These are phyloP conservation scores for Fusarium sp. DNA, from an alignment of 2,329 filamentous ascomycete genomes.

Conservation along the genomic window DNA sequence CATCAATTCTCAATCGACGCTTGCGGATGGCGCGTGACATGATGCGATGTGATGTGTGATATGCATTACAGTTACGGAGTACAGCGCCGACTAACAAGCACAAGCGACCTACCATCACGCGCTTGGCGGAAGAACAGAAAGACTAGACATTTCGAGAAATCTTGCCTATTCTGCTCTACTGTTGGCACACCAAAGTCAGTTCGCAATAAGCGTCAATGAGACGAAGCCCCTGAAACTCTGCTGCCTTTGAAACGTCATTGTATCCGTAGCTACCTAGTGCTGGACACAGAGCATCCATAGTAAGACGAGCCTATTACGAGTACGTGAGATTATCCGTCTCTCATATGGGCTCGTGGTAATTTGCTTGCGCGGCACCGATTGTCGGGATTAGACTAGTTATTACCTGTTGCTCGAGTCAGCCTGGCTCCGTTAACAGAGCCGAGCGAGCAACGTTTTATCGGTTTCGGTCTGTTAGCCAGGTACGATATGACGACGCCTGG, in stretches of 20 bases:
- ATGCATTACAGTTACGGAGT: slow-evolving; percentile 8
- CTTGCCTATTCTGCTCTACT: background rate
- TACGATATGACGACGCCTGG: slow-evolving; percentile 24
- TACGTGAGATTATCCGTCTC: background rate
- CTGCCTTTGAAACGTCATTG: slow-evolving; percentile 15
- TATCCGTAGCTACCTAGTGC: background rate
- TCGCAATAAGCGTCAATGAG: background rate
- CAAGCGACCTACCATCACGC: slow-evolving; percentile 3
- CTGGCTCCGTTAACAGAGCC: background rate
- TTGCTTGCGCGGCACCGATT: slow-evolving; percentile 11
- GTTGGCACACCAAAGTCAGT: background rate
- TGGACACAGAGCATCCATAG: background rate
- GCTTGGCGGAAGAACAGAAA: background rate
- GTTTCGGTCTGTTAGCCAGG: slow-evolving; percentile 9
- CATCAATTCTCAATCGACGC: slow-evolving; percentile 1
- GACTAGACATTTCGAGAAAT: background rate
- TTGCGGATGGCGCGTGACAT: slow-evolving; percentile 28
- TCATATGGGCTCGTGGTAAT: background rate
- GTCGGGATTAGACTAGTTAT: background rate
- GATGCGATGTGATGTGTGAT: slow-evolving; percentile 17
- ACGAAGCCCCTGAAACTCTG: slow-evolving; percentile 27
- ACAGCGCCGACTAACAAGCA: background rate
- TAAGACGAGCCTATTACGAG: background rate
- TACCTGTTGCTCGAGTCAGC: slow-evolving; percentile 22
- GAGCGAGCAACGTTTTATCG: background rate